Conservation (phyloP, 495 filamentous ascomycete species). For the Aspergillus olivimuriae region DNA sequence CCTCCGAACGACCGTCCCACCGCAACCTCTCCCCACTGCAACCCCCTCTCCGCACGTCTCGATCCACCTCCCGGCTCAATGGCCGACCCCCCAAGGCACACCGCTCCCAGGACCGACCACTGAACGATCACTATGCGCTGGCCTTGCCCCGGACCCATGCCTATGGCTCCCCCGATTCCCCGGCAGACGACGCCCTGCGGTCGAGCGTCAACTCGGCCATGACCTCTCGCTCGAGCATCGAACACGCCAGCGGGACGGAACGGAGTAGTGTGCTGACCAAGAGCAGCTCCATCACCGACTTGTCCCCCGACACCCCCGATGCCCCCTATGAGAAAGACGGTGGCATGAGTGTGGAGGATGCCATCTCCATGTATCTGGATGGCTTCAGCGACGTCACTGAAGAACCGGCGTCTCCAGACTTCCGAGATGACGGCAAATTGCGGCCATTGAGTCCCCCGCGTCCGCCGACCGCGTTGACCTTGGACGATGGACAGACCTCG, state of each 20-base stretch:
- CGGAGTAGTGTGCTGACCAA: conserved; percentile 77
- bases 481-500: conserved; percentile 21
- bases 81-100: conserved; percentile 23
- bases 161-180: conserved; percentile 21
- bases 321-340: conserved; percentile 55
- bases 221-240: conserved; percentile 63
- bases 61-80: conserved; percentile 31
- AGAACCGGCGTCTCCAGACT: conserved; percentile 32
- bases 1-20: conserved; percentile 18
- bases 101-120: conserved; percentile 22
- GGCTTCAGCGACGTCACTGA: conserved; percentile 62
- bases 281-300: conserved; percentile 64
- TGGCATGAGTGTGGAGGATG: conserved; percentile 82
- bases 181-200: conserved; percentile 51
- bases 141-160: conserved; percentile 29
- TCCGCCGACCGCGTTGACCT: conserved; percentile 22
- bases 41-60: conserved; percentile 35
- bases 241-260: conserved; percentile 65
- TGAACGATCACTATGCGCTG: conserved; percentile 15
- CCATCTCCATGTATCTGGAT: conserved; percentile 86
- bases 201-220: conserved; percentile 66
- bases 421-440: conserved; percentile 23
- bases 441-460: conserved; percentile 26
- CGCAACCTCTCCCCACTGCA: conserved; percentile 24
- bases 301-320: conserved; percentile 52